These are phyloP conservation scores for Suillus decipiens DNA, from an alignment of 768 basidiomycete genomes.

Conservation along the genomic window DNA sequence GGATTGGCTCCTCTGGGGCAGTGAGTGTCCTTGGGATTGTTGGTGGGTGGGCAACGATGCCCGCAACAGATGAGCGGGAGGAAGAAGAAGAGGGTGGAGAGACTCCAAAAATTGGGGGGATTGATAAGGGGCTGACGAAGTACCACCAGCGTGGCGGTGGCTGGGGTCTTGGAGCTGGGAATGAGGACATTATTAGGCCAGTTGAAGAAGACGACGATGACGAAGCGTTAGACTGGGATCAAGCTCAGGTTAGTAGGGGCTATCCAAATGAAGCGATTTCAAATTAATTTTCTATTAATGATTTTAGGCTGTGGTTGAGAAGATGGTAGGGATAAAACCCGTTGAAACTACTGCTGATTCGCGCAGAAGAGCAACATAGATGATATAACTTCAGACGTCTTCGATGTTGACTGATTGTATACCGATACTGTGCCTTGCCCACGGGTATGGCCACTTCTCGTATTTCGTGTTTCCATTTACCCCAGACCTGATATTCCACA, in stretches of 20 bases:
- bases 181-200: constrained; percentile 48
- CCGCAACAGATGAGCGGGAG: constrained; percentile 32
- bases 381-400: not conserved
- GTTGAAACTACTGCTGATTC: constrained; percentile 26
- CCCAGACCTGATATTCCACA: not conserved
- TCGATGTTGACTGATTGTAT: not conserved
- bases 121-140: constrained; percentile 30
- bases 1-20: constrained; percentile 52
- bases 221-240: constrained; percentile 65
- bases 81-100: constrained; percentile 55
- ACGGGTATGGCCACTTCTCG: not conserved
- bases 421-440: not conserved
- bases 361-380: constrained; percentile 29
- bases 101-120: constrained; percentile 53
- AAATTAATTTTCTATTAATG: not conserved
- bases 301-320: constrained; percentile 52
- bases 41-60: constrained; percentile 31
- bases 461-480: not conserved
- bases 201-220: constrained; percentile 67
- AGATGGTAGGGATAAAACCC: constrained; percentile 55
- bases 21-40: constrained; percentile 32
- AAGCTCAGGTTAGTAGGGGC: constrained; percentile 53
- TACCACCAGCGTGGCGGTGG: constrained; percentile 53
- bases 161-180: constrained; percentile 70
- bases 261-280: not conserved